Percentiles rank a stretch among this genome's conserved stretches.
phyloP scores from a whole-genome alignment of 2,329 filamentous ascomycete genomes.

The Dactylellina leptospora region DNA sequence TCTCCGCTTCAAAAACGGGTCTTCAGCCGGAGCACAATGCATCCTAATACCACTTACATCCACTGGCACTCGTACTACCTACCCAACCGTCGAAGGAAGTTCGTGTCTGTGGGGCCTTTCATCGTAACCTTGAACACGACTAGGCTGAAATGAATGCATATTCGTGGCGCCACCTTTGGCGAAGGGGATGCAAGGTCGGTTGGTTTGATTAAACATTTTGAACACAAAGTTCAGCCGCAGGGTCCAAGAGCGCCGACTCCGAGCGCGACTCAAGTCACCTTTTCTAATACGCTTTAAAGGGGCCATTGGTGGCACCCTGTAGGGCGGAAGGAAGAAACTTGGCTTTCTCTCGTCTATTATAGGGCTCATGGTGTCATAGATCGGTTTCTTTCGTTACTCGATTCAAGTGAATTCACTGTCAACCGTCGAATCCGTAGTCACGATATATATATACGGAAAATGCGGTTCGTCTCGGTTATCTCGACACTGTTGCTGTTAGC shows the following conservation, averaged over 20 bases:
- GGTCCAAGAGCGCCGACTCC: not conserved
- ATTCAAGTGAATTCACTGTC: not conserved
- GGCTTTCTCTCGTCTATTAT: not conserved
- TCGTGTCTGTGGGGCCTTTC: not conserved
- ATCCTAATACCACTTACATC: not conserved
- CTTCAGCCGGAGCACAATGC: too few relatives aligned
- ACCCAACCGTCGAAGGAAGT: not conserved
- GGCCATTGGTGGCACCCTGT: not conserved
- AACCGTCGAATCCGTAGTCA: too few relatives aligned
- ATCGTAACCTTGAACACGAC: not conserved
- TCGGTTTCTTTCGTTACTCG: not conserved
- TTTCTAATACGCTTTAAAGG: not conserved
- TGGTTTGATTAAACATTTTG: not conserved
- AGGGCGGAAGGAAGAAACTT: not conserved
- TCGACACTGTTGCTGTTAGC: not conserved
- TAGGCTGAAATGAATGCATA: not conserved
- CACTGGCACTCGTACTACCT: not conserved
- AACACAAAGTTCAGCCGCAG: slow-evolving; percentile 3
- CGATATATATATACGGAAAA: slow-evolving; percentile 2
- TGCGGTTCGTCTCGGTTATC: slow-evolving; percentile 12
- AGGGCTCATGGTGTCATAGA: not conserved
- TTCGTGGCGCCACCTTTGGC: not conserved
- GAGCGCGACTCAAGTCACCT: not conserved
- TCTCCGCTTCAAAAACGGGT: too few relatives aligned
- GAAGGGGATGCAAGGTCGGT: too few relatives aligned